A percentile compares a stretch with the other conserved stretches of the same genome.
Evolutionary conservation across 495 filamentous ascomycete species (phyloP).

Genomic region (Neurospora sp.): DNA sequence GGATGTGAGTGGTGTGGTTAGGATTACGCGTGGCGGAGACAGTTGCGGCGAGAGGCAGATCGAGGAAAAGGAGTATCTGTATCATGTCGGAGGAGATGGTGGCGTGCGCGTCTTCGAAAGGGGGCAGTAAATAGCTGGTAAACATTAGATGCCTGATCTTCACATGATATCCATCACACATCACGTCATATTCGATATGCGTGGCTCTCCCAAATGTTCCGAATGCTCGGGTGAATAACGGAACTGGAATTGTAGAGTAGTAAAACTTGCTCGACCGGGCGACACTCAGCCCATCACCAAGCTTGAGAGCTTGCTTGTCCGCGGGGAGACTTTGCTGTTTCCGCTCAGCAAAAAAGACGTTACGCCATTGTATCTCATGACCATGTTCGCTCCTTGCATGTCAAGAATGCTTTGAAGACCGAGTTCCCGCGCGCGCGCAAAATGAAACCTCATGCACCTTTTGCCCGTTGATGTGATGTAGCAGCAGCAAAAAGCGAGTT

Average conservation of each 20-base stretch:
- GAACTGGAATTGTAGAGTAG: not conserved
- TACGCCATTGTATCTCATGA: slow-evolving; percentile 24
- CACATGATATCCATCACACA: not conserved
- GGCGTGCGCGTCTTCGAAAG: slow-evolving; percentile 71
- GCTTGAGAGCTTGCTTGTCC: not conserved
- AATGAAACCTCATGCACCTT: slow-evolving; percentile 18
- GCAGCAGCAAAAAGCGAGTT: slow-evolving; percentile 19
- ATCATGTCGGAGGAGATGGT: slow-evolving; percentile 69
- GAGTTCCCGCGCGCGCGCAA: slow-evolving; percentile 21
- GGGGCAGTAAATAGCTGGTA: slow-evolving; percentile 33
- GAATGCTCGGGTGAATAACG: not conserved
- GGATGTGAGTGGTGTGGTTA: slow-evolving; percentile 84
- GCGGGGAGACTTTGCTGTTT: not conserved
- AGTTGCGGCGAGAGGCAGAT: slow-evolving; percentile 14
- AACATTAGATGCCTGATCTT: not conserved
- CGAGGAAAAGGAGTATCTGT: slow-evolving; percentile 66
- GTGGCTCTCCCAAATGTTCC: not conserved
- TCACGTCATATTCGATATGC: not conserved
- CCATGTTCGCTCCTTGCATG: slow-evolving; percentile 16
- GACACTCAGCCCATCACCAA: not conserved
- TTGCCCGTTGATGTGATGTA: slow-evolving; percentile 20
- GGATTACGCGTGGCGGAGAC: slow-evolving; percentile 52
- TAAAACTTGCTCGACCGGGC: not conserved
- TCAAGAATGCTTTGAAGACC: slow-evolving; percentile 17
- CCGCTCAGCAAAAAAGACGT: slow-evolving; percentile 9